These are phyloP conservation scores for Schwanniomyces vanrijiae DNA, from an alignment of 805 yeast species.

Conservation along the genomic window DNA sequence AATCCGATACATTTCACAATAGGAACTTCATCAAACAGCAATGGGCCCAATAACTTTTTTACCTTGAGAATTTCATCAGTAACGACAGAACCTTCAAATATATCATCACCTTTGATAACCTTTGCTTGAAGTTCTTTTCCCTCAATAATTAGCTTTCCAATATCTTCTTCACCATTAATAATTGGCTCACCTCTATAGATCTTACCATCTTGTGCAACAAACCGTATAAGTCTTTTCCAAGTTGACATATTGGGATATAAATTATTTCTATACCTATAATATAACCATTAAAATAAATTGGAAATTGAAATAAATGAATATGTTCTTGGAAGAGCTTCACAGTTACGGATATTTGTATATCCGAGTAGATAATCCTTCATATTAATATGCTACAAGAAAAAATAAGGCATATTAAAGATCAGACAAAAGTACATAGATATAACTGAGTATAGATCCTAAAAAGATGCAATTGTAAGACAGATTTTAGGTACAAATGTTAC, in stretches of 20 bases:
- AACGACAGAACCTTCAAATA: conserved; percentile 34
- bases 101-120: conserved; percentile 48
- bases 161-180: conserved; percentile 30
- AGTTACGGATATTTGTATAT: neutral
- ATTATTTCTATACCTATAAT: neutral
- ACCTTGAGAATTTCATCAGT: conserved; percentile 31
- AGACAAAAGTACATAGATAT: neutral
- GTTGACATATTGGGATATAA: neutral
- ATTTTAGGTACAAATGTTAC: conserved; percentile 24
- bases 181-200: conserved; percentile 51
- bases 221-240: conserved; percentile 37
- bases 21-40: conserved; percentile 12
- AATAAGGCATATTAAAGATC: too few species aligned
- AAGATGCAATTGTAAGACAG: conserved; percentile 4
- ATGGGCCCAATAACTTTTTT: conserved; percentile 7
- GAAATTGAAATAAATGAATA: neutral
- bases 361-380: neutral
- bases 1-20: conserved; percentile 50
- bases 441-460: neutral
- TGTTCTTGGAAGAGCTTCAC: neutral
- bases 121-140: conserved; percentile 40
- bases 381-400: neutral
- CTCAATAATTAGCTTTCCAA: conserved; percentile 16
- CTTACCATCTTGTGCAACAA: conserved; percentile 44
- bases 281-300: neutral